A percentile compares a stretch with the other conserved stretches of the same genome.
Evolutionary conservation across 2,329 filamentous ascomycete genomes (phyloP).

Genomic region (Penicillium sp.): DNA sequence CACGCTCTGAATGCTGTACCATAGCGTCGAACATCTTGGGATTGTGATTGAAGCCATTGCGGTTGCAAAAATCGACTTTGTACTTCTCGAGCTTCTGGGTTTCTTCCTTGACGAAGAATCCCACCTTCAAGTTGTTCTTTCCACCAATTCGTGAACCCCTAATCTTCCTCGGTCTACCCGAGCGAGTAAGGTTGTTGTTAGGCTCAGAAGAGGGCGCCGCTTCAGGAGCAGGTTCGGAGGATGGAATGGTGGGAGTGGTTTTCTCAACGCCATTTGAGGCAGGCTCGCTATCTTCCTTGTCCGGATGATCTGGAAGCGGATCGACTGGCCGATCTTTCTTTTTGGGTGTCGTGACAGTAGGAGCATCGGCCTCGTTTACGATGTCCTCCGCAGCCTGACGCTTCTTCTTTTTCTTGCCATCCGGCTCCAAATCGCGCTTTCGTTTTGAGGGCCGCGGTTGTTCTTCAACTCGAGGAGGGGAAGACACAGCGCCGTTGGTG

Average conservation of each 20-base stretch:
- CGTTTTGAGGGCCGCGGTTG: slow-evolving; percentile 27
- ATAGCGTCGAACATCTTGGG: slow-evolving; percentile 30
- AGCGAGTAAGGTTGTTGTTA: not conserved
- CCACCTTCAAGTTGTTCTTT: slow-evolving; percentile 23
- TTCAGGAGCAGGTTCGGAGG: not conserved
- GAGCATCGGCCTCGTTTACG: slow-evolving; percentile 1
- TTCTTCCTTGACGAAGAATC: slow-evolving; percentile 34
- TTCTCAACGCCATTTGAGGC: too few relatives aligned
- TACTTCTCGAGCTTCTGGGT: slow-evolving; percentile 31
- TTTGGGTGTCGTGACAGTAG: not conserved
- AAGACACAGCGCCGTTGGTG: slow-evolving; percentile 2
- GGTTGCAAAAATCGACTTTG: slow-evolving; percentile 37
- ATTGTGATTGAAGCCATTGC: slow-evolving; percentile 18
- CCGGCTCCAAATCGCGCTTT: slow-evolving; percentile 23
- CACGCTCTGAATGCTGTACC: slow-evolving; percentile 35
- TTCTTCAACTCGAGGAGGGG: slow-evolving; percentile 3
- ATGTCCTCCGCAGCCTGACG: slow-evolving; percentile 10
- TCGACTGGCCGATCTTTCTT: not conserved
- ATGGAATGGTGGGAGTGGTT: not conserved
- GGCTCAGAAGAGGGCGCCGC: not conserved
- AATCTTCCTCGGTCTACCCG: slow-evolving; percentile 1
- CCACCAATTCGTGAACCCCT: slow-evolving; percentile 11
- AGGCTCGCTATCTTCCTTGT: too few relatives aligned
- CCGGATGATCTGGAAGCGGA: too few relatives aligned
- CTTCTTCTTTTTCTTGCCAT: slow-evolving; percentile 13